A percentile compares a stretch with the other conserved stretches of the same genome.
Evolutionary conservation across 768 basidiomycete genomes (phyloP).

Genomic region (Lyophyllum decastes): DNA sequence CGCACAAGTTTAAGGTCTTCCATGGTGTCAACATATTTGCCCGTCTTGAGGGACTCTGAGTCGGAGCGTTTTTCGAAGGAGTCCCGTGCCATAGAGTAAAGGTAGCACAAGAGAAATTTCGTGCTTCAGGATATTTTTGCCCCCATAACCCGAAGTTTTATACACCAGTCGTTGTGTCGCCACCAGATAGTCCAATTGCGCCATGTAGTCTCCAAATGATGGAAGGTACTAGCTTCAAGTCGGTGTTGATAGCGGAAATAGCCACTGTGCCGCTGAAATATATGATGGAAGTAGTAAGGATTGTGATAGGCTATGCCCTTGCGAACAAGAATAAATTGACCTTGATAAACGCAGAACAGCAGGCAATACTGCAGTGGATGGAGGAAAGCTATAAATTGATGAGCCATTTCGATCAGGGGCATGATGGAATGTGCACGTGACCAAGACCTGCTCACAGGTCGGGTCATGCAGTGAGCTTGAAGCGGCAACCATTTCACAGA

Average conservation of each 20-base stretch:
- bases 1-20: conserved; percentile 37
- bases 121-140: neutral
- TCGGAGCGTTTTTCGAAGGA: conserved; percentile 7
- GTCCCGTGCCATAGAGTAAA: neutral
- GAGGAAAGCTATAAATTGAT: neutral
- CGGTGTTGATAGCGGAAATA: neutral
- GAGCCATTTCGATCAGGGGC: neutral
- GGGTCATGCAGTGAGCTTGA: neutral
- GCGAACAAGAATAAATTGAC: too few relatives aligned
- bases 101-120: neutral
- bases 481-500: conserved; percentile 3
- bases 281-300: neutral
- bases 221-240: neutral
- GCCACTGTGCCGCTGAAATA: neutral
- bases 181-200: conserved; percentile 17
- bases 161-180: conserved; percentile 12
- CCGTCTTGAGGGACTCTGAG: conserved; percentile 11
- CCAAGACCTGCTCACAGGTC: too few relatives aligned
- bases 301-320: neutral
- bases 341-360: too few relatives aligned
- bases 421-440: neutral
- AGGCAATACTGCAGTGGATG: too few relatives aligned
- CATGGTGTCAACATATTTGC: conserved; percentile 29
- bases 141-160: neutral
- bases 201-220: conserved; percentile 17